Evolutionary conservation across 2,329 filamentous ascomycete genomes (phyloP), one percentile per base, ranked within the genome.

Genomic region (Plenodomus lindquistii): DNA sequence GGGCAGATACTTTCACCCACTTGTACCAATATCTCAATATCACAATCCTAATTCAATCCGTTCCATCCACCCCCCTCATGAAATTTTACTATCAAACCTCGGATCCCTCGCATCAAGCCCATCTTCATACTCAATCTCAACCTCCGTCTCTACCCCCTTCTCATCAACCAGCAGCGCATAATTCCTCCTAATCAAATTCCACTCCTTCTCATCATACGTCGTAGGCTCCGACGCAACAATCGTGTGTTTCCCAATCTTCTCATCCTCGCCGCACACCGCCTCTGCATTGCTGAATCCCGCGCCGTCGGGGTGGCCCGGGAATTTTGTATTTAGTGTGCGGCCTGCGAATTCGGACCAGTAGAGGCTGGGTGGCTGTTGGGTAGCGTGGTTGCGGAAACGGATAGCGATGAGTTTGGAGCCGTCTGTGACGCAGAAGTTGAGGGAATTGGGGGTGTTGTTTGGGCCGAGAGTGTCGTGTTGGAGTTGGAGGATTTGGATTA

Each of bases 211-310:
- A 55, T 79, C 76, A 54, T 78, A 82, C 8, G 80, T 82, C 20
- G 75, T 79, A 11, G 80, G 80, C 66, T 83, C 80, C 54, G 75
- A 79, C 11, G 79, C 78, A 29, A 82, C 71, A 54, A 81, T 81
- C 29, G 80, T 73, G 64, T 83, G 80, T 37, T 71, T 74, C 2
- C 79, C 80, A 60, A 77, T 75, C 20, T 76, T 73, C 43, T 73
- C 70, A 3, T 66, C 66, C 16, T 69, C 66, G 1, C 67, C 70
- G 38, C 65, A 67, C 1, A 72, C 65, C 2, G 66, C 65, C 29
- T 69, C 57, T 10, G 69, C 59, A 37, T 74, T 72, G 9, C 63
- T 58, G 4, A 68, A 52, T 4, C 74, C 62, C 3, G 51, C 55
- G 3, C 72, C 73, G 47, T 80, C 75, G 2, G 78, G 73, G 44